These are phyloP conservation scores for Torulaspora gathmanii DNA, from an alignment of 805 yeast genomes.

Conservation along the genomic window DNA sequence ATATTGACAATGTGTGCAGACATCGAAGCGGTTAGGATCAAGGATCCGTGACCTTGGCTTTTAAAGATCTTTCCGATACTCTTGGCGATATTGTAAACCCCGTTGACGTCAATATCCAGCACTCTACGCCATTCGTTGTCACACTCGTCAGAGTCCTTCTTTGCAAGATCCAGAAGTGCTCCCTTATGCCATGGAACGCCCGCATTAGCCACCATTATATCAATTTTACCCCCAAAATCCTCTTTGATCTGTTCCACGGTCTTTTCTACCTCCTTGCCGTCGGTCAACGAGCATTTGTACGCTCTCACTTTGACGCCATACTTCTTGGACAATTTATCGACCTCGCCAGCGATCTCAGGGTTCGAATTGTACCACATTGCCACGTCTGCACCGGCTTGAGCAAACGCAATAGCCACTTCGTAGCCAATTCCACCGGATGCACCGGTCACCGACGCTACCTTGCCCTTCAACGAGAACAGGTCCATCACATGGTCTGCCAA, in stretches of 20 bases:
- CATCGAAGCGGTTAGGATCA: slow-evolving; percentile 84
- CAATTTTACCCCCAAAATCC: slow-evolving; percentile 71
- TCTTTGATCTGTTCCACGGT: slow-evolving; percentile 39
- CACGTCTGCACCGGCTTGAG: slow-evolving; percentile 84
- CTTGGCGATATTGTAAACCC: slow-evolving; percentile 77
- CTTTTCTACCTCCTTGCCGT: slow-evolving; percentile 25
- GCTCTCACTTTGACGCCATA: slow-evolving; percentile 63
- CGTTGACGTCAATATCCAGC: slow-evolving; percentile 70
- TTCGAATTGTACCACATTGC: slow-evolving; percentile 63
- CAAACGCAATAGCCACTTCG: slow-evolving; percentile 75
- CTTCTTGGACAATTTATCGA: slow-evolving; percentile 38
- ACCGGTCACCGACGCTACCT: slow-evolving; percentile 81
- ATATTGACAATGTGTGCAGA: slow-evolving; percentile 82
- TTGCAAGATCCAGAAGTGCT: slow-evolving; percentile 44
- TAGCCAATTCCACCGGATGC: slow-evolving; percentile 79
- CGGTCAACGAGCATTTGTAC: slow-evolving; percentile 34
- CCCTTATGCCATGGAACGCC: slow-evolving; percentile 81
- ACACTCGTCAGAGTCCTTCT: slow-evolving; percentile 41
- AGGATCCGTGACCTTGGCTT: slow-evolving; percentile 68
- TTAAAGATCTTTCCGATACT: slow-evolving; percentile 67
- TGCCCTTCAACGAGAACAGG: slow-evolving; percentile 73
- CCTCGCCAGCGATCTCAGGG: slow-evolving; percentile 39
- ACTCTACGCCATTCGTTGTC: slow-evolving; percentile 65
- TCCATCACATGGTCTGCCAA: slow-evolving; percentile 53
- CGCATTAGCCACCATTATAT: slow-evolving; percentile 80